Evolutionary conservation across 108 stramenopile genomes (phyloP).

Genomic region (Cyclostephanos tholiformis): DNA sequence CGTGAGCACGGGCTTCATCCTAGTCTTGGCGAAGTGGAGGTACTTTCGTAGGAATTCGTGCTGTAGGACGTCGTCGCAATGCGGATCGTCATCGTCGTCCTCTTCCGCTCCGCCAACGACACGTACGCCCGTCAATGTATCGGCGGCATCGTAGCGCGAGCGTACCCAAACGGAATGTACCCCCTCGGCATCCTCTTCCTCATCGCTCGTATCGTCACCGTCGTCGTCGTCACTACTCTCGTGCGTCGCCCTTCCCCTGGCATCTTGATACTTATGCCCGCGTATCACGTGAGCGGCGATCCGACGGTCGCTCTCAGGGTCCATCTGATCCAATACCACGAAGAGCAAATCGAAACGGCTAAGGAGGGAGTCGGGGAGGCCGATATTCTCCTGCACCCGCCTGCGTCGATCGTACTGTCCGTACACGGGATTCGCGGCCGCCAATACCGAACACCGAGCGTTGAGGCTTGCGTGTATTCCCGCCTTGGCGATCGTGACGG

Average conservation of each 20-base stretch:
- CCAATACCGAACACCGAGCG: conserved; percentile 96
- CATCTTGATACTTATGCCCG: conserved; percentile 92
- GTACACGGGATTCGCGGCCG: conserved; percentile 99
- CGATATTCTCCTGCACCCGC: conserved; percentile 98
- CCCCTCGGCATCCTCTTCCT: conserved; percentile 41
- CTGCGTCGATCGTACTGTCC: conserved; percentile 97
- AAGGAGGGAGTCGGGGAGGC: conserved; percentile 97
- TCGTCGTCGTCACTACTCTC: conserved; percentile 86
- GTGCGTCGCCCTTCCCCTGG: conserved; percentile 70
- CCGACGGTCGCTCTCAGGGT: conserved; percentile 91
- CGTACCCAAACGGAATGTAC: conserved; percentile 79
- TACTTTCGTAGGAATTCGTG: conserved; percentile 98
- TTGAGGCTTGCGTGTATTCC: conserved; percentile 95
- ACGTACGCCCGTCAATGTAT: conserved; percentile 4
- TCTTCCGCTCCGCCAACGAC: neutral
- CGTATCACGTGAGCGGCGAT: conserved; percentile 96
- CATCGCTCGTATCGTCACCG: conserved; percentile 61
- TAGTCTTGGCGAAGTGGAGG: conserved; percentile 95
- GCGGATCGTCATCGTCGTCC: conserved; percentile 62
- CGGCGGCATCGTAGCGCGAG: conserved; percentile 41
- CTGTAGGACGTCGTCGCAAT: conserved; percentile 78
- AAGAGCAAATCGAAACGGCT: conserved; percentile 99
- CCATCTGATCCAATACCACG: conserved; percentile 98
- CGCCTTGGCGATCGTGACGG: conserved; percentile 99
- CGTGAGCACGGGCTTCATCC: conserved; percentile 89